Base-by-base conservation (phyloP, 2,329 filamentous ascomycete genomes). In the Fusarium transvaalense region DNA sequence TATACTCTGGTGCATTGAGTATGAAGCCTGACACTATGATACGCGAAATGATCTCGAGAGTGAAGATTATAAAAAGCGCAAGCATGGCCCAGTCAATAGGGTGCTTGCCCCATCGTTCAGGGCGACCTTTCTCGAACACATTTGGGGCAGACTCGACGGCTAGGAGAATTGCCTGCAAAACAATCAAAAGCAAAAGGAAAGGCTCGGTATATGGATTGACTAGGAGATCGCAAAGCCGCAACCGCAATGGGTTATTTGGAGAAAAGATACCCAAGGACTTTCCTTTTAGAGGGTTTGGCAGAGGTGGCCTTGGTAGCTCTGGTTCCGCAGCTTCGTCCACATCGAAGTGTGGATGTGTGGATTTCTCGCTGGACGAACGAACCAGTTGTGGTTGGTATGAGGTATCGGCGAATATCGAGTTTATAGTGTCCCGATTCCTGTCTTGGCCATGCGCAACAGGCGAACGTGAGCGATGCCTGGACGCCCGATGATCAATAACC, bases 11-110 rank as follows among this genome's bases (percentile, higher is more conserved):
- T 3, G 96, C 92, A 76, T 99, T 99, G 69, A 97, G 83, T 32
- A 99, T 85, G 72, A 99, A 92, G 1, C 96, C 97, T 1, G 96
- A 99, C 1, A 99, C 97, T 63, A 99, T 91, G 41, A 94, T 90
- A 56, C 94, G 91, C 64, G 92, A 89, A 56, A 91, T 82, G 35
- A 97, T 86, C 78, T 99, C 97, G 23, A 97, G 75, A 0, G 94
- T 97, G 77, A 98, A 99, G 50, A 99, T 87, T 60, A 91, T 83
- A 78, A 99, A 99, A 8, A 99, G 88, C 3, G 80, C 89, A 43
- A 98, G 84, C 59, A 98, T 87, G 25, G 91, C 89, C 84, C 90
- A 97, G 77, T 97, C 93, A 64, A 93, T 91, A 74, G 83, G 83
- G 12, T 83, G 83, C 27, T 82, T 81, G 5, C 92, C 92, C 91